Percentiles rank a stretch among this genome's conserved stretches.
Evolutionary conservation across 1,139 yeast genomes (phyloP).

Genomic region (Nakaseomyces sp.): DNA sequence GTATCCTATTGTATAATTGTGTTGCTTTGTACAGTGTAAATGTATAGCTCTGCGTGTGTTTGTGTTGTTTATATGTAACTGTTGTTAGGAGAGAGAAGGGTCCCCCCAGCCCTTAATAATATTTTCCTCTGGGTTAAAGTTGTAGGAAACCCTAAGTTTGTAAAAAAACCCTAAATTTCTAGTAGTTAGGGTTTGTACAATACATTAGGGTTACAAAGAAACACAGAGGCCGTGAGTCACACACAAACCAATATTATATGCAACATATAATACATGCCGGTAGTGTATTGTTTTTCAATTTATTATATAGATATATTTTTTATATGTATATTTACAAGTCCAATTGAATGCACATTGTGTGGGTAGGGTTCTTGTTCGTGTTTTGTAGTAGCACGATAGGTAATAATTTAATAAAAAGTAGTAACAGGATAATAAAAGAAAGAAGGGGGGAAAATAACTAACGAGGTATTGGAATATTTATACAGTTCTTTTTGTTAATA

Average conservation of each 20-base stretch:
- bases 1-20: background rate
- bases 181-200: too few relatives aligned
- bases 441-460: background rate
- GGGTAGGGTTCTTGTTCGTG: background rate
- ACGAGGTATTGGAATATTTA: background rate
- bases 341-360: slow-evolving; percentile 1
- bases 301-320: background rate
- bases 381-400: background rate
- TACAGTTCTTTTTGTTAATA: background rate
- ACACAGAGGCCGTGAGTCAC: too few relatives aligned
- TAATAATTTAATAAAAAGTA: background rate
- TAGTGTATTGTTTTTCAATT: background rate
- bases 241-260: background rate
- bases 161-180: too few relatives aligned
- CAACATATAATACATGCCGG: too few relatives aligned
- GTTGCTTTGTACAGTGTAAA: too few relatives aligned
- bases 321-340: background rate
- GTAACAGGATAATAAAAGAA: background rate
- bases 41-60: too few relatives aligned
- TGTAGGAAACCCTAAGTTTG: too few relatives aligned
- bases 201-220: too few relatives aligned
- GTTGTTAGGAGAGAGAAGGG: too few relatives aligned
- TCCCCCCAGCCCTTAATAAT: too few relatives aligned
- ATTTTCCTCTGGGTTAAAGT: too few relatives aligned
- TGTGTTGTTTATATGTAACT: too few relatives aligned